Evolutionary conservation across 2,329 filamentous ascomycete species (phyloP).

Genomic region (Colletotrichum euphorbiae): DNA sequence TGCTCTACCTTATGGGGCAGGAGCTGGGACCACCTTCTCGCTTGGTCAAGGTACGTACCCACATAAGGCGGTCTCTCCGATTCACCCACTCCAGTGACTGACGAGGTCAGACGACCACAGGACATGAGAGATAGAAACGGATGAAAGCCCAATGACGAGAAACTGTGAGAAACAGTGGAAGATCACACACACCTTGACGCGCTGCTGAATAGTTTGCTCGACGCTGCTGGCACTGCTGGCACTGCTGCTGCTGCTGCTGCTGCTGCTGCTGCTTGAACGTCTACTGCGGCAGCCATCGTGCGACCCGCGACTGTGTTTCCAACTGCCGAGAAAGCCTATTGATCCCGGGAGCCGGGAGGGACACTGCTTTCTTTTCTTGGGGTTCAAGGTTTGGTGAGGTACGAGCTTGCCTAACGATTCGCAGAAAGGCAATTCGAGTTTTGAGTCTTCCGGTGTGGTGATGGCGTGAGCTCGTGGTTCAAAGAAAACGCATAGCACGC

Average conservation of each 20-base stretch:
- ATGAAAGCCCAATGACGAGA: not conserved
- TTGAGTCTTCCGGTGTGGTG: not conserved
- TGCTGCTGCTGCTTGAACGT: constrained; percentile 3
- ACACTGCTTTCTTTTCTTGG: no score
- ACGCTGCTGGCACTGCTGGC: not conserved
- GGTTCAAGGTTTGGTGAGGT: not conserved
- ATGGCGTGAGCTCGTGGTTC: not conserved
- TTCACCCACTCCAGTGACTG: not conserved
- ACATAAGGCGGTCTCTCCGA: not conserved
- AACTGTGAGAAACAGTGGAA: no score
- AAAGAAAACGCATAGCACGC: not conserved
- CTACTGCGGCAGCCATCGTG: constrained; percentile 35
- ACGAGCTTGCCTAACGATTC: not conserved
- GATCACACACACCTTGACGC: constrained; percentile 9
- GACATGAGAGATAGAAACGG: not conserved
- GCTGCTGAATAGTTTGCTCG: not conserved
- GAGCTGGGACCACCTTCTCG: constrained; percentile 18
- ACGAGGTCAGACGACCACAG: not conserved
- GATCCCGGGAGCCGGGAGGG: not conserved
- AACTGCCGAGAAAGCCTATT: not conserved
- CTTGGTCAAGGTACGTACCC: not conserved
- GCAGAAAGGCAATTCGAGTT: not conserved
- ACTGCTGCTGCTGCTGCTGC: no score
- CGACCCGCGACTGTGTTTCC: not conserved
- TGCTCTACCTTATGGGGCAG: constrained; percentile 4